Evolutionary conservation across 176 grass and related monocot genomes (phyloP), one percentile per base, ranked within the genome.

Genomic region (Poa annua): DNA sequence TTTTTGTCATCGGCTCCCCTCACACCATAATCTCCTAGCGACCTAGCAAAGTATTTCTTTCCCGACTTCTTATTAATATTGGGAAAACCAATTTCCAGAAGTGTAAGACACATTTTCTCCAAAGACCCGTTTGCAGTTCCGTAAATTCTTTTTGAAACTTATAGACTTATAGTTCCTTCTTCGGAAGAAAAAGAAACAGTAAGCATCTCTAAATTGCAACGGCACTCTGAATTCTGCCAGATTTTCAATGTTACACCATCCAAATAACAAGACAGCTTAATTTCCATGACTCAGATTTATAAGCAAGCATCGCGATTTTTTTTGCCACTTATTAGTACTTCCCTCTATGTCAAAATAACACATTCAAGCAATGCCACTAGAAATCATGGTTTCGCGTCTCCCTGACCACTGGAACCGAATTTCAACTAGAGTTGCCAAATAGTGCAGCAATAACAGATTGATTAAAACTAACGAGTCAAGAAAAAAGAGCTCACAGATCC

Each of bases 401-500:
- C 64, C 10, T 26, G 29, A 13, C 19, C 2, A 1, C 15, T n/a
- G 49, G 63, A 53, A 52, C 62, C n/a, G 81, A 77, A 83, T 1
- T 26, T 38, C 11, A 9, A 78, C 74, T 29, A 33, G 49, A 49
- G 32, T 51, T 51, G 76, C 52, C 74, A 20, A 47, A 59, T 32
- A 35, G 38, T 35, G 44, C 39, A 73, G 14, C 53, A 48, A 16
- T 13, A 73, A 59, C 53, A 83, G 19, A 83, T 35, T 41, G 42
- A 61, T 8, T 6, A 20, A 54, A 3, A 11, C 25, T 66, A 44
- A 67, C 19, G 45, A 72, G 21, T 44, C 26, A 11, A 70, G 53
- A 10, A 74, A 22, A 22, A 56, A 1, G 51, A 25, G 75, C 94
- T 93, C 84, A 97, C 91, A 19, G 94, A 93, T 91, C 91, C 94